A percentile compares a stretch with the other conserved stretches of the same genome.
These are phyloP conservation scores for Magnolia officinalis DNA, from an alignment of 164 flowering plant genomes.

Conservation along the genomic window DNA sequence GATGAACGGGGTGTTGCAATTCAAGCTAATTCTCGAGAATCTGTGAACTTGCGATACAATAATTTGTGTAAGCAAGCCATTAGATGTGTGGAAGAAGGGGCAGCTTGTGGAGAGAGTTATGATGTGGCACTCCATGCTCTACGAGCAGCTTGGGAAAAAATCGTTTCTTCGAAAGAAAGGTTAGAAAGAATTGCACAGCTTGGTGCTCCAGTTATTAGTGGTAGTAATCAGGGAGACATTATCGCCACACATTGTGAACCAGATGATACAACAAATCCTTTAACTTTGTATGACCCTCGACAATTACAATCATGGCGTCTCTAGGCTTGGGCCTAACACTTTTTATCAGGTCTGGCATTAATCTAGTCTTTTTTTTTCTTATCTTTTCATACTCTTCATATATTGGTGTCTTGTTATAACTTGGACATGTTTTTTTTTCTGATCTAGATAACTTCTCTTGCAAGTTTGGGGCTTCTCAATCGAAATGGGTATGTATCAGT, in stretches of 20 bases:
- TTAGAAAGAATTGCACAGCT: slow-evolving; percentile 40
- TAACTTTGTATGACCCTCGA: slow-evolving; percentile 2
- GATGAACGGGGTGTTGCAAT: slow-evolving; percentile 49
- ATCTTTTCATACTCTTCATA: neutral
- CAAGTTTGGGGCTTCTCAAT: neutral
- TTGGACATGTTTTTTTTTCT: neutral
- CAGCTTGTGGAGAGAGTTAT: slow-evolving; percentile 53
- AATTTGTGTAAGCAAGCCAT: slow-evolving; percentile 65
- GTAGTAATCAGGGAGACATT: slow-evolving; percentile 7
- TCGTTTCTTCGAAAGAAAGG: slow-evolving; percentile 43
- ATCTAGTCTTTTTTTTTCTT: neutral
- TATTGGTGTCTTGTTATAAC: neutral
- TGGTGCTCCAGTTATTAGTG: slow-evolving; percentile 16
- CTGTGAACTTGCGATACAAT: slow-evolving; percentile 49
- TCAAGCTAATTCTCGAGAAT: slow-evolving; percentile 39
- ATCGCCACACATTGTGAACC: neutral
- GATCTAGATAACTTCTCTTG: neutral
- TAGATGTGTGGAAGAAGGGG: slow-evolving; percentile 81
- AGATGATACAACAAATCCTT: slow-evolving; percentile 2
- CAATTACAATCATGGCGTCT: slow-evolving; percentile 12
- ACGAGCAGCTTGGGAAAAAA: slow-evolving; percentile 47
- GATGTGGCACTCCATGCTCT: slow-evolving; percentile 52
- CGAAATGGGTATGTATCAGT: neutral
- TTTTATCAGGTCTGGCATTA: neutral
- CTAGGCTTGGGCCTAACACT: slow-evolving; percentile 5